phyloP scores from a whole-genome alignment of 2,329 filamentous ascomycete species.

The Myriosclerotinia duriaeana region DNA sequence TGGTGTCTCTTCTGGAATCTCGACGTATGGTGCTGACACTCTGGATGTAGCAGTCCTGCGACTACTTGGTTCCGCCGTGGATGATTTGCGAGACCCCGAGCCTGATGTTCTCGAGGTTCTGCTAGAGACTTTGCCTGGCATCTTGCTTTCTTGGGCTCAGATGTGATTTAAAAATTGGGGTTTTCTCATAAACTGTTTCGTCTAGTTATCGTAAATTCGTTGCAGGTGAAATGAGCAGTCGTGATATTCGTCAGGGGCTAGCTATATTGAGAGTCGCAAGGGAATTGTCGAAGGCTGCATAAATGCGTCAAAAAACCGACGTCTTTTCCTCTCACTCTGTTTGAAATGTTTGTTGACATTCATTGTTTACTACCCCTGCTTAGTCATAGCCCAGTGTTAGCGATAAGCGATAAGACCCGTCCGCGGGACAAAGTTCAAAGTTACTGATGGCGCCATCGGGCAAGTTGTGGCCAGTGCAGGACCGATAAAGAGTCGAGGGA shows the following conservation, averaged over 20 bases:
- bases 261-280: not conserved
- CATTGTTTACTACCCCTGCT: constrained; percentile 24
- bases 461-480: constrained; percentile 3
- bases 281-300: not conserved
- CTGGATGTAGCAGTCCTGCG: constrained; percentile 46
- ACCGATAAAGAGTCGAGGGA: constrained; percentile 13
- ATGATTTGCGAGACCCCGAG: constrained; percentile 45
- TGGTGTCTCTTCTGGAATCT: constrained; percentile 70
- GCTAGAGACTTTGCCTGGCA: constrained; percentile 49
- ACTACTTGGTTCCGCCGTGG: constrained; percentile 42
- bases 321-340: constrained; percentile 3
- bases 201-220: not conserved
- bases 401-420: constrained; percentile 24
- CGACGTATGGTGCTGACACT: constrained; percentile 40
- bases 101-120: constrained; percentile 44
- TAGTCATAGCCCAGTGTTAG: constrained; percentile 7
- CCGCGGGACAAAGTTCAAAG: constrained; percentile 1
- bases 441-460: constrained; percentile 6
- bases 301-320: not conserved
- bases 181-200: not conserved
- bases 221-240: not conserved
- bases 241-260: not conserved
- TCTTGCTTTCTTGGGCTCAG: constrained; percentile 33
- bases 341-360: constrained; percentile 22
- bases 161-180: not conserved